phyloP scores from a whole-genome alignment of 495 filamentous ascomycete genomes.

The Neurospora sp. region DNA sequence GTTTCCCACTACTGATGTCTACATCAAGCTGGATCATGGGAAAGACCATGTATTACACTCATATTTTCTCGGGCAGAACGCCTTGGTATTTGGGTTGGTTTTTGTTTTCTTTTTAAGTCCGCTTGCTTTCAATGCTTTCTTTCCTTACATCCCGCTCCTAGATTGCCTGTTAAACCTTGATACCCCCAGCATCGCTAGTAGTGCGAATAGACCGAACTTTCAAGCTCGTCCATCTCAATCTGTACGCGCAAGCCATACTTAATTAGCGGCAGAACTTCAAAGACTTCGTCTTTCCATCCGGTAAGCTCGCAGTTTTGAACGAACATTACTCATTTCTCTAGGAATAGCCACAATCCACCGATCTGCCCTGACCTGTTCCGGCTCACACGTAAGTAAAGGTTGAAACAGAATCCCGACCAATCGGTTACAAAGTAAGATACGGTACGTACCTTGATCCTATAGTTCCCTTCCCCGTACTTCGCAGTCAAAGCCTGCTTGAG shows the following conservation, averaged over 20 bases:
- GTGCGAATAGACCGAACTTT: background rate
- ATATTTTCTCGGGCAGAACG: background rate
- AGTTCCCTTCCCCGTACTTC: constrained; percentile 1
- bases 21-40: background rate
- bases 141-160: no score
- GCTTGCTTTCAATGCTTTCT: no score
- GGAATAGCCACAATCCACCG: constrained; percentile 2
- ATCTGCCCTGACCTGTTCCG: background rate
- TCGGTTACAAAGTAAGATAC: background rate
- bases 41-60: background rate
- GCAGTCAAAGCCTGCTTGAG: background rate
- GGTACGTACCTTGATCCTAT: constrained; percentile 1
- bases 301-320: background rate
- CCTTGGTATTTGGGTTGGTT: background rate
- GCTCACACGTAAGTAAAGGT: background rate
- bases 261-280: background rate
- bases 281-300: background rate
- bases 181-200: background rate
- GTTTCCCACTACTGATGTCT: background rate
- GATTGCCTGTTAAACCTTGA: background rate
- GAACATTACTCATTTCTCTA: background rate
- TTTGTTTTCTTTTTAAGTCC: no score
- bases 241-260: background rate
- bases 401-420: background rate
- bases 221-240: background rate